Conservation (phyloP, 208 protist species). For the Leishmania amazonensis region DNA sequence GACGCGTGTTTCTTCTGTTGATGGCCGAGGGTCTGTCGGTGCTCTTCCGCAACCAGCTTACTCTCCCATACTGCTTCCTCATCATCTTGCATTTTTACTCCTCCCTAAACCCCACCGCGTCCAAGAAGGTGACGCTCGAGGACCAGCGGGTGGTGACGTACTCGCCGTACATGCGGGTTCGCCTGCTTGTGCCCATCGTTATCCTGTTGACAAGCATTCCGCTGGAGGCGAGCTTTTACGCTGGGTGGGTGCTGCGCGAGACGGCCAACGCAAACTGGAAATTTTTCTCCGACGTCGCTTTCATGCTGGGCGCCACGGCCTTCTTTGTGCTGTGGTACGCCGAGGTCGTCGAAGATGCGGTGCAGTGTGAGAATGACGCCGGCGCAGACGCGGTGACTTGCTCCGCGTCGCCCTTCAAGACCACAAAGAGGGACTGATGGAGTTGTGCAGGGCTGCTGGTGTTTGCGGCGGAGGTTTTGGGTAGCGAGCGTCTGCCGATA, state of each 20-base stretch:
- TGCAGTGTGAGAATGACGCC: neutral
- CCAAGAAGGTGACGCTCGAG: constrained; percentile 28
- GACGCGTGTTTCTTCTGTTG: constrained; percentile 43
- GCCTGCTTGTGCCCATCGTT: constrained; percentile 62
- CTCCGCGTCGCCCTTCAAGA: neutral
- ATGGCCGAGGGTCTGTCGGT: constrained; percentile 54
- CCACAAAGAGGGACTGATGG: neutral
- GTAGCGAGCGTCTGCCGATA: neutral
- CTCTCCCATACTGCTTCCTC: constrained; percentile 49
- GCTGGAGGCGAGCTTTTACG: constrained; percentile 70
- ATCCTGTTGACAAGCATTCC: constrained; percentile 45
- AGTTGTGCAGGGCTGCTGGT: neutral
- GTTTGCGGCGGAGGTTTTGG: neutral
- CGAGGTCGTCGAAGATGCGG: constrained; percentile 37
- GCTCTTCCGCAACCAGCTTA: constrained; percentile 46
- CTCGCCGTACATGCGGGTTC: constrained; percentile 36
- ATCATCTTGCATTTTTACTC: constrained; percentile 66
- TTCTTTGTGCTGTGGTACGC: constrained; percentile 57
- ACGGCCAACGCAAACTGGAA: constrained; percentile 80
- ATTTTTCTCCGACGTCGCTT: constrained; percentile 68
- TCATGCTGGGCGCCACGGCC: constrained; percentile 32
- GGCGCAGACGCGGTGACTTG: neutral
- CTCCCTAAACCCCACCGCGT: constrained; percentile 40
- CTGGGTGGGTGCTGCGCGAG: constrained; percentile 61
- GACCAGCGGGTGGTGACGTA: constrained; percentile 39